These are phyloP conservation scores for Termitomyces sp. DNA, from an alignment of 768 basidiomycete genomes.

Conservation along the genomic window DNA sequence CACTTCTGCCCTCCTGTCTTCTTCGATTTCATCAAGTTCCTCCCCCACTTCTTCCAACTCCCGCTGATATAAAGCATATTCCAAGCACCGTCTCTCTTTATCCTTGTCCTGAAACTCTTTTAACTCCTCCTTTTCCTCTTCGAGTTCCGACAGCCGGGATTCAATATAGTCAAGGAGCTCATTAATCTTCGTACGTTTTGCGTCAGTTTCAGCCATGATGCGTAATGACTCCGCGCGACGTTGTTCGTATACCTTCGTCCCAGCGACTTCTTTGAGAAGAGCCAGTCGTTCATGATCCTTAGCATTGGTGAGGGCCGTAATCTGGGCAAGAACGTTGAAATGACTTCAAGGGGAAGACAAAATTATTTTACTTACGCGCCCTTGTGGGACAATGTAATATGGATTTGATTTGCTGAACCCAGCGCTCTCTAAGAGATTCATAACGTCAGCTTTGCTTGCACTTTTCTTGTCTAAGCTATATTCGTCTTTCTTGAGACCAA, in stretches of 20 bases:
- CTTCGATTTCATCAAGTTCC: conserved; percentile 80
- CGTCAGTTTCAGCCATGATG: conserved; percentile 95
- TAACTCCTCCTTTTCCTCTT: conserved; percentile 97
- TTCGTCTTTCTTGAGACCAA: conserved; percentile 98
- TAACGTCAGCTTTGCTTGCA: conserved; percentile 93
- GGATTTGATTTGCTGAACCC: conserved; percentile 99
- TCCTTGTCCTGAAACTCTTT: conserved; percentile 97
- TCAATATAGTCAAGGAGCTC: conserved; percentile 91
- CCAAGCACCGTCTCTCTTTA: conserved; percentile 88
- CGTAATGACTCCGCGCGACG: conserved; percentile 87
- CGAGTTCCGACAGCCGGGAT: conserved; percentile 81
- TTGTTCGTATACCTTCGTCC: conserved; percentile 97
- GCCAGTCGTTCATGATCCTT: conserved; percentile 93
- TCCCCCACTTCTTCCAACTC: conserved; percentile 88
- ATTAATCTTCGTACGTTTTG: conserved; percentile 86
- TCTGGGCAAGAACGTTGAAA: conserved; percentile 39
- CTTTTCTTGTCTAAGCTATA: conserved; percentile 96
- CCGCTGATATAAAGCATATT: conserved; percentile 89
- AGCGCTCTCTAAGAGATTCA: conserved; percentile 94
- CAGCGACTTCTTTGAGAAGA: conserved; percentile 96
- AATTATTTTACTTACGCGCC: conserved; percentile 56
- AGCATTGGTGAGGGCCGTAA: conserved; percentile 93
- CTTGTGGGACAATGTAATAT: conserved; percentile 99
- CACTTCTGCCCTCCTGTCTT: conserved; percentile 76
- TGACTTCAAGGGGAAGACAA: not conserved